These are phyloP conservation scores for Graphiopsis chlorocephala DNA, from an alignment of 2,329 filamentous ascomycete genomes.

Conservation along the genomic window DNA sequence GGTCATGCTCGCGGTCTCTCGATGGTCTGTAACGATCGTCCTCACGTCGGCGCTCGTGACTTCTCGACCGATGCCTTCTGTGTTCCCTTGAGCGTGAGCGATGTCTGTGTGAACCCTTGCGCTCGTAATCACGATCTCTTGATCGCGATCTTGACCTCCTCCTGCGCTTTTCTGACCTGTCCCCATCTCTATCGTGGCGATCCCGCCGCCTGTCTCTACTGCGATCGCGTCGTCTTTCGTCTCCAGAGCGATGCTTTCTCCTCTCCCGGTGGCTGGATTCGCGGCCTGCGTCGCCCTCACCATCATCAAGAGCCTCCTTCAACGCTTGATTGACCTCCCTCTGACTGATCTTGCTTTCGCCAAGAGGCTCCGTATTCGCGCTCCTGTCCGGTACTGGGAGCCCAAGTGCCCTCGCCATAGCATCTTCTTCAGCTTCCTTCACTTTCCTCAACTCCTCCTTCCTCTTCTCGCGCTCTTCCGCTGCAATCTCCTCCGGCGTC, in stretches of 20 bases:
- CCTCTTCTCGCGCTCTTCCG: conserved; percentile 68
- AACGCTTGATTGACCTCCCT: conserved; percentile 57
- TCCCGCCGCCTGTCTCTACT: conserved; percentile 24
- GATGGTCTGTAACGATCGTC: conserved; percentile 6
- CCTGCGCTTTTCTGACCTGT: conserved; percentile 23
- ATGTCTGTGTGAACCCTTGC: conserved; percentile 26
- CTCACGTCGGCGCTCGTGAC: conserved; percentile 7
- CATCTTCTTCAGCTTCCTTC: conserved; percentile 92
- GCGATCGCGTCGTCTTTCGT: conserved; percentile 23
- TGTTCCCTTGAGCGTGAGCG: conserved; percentile 22
- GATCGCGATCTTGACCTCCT: conserved; percentile 30
- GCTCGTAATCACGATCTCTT: conserved; percentile 20
- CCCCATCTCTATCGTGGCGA: conserved; percentile 19
- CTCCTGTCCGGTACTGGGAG: conserved; percentile 68
- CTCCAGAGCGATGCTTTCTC: conserved; percentile 11
- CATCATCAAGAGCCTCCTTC: conserved; percentile 45
- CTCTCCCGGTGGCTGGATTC: conserved; percentile 26
- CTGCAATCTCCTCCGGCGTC: conserved; percentile 51
- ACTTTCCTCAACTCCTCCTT: conserved; percentile 71
- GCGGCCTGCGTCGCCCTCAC: conserved; percentile 33
- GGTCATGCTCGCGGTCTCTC: conserved; percentile 13
- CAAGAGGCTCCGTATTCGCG: conserved; percentile 61
- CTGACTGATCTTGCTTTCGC: conserved; percentile 46
- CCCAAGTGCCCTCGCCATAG: conserved; percentile 77
- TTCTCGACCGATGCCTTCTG: conserved; percentile 17